Evolutionary conservation across 768 basidiomycete species (phyloP).

Genomic region (Tephrocybe sp.): DNA sequence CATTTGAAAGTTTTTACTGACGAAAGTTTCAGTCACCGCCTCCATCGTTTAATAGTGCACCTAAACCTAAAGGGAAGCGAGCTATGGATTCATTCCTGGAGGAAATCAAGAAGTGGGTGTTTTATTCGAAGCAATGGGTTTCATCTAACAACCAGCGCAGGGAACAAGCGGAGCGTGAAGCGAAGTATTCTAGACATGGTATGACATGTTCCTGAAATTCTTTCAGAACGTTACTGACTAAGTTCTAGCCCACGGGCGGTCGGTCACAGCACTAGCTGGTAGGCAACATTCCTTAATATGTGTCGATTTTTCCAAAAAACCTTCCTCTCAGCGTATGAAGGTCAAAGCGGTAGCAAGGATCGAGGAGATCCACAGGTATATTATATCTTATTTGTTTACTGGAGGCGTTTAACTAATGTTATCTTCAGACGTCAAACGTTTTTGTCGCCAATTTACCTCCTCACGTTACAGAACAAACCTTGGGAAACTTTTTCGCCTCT

Average conservation of each 20-base stretch:
- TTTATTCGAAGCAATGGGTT: background rate
- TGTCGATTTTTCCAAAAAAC: slow-evolving; percentile 1
- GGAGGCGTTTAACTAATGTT: background rate
- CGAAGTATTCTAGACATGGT: slow-evolving; percentile 74
- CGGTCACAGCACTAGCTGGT: slow-evolving; percentile 91
- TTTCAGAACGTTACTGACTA: background rate
- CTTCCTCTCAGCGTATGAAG: slow-evolving; percentile 70
- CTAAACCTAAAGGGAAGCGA: slow-evolving; percentile 89
- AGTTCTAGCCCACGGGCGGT: slow-evolving; percentile 55
- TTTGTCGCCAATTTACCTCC: slow-evolving; percentile 93
- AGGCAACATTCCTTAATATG: slow-evolving; percentile 19
- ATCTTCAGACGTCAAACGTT: slow-evolving; percentile 81
- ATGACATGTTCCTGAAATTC: background rate
- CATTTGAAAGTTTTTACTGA: slow-evolving; percentile 1
- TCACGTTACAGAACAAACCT: slow-evolving; percentile 78
- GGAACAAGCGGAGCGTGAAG: slow-evolving; percentile 91
- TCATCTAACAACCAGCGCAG: slow-evolving; percentile 36
- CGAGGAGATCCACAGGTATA: slow-evolving; percentile 82
- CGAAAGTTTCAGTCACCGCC: slow-evolving; percentile 47
- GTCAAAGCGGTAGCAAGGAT: slow-evolving; percentile 87
- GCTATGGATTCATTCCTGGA: slow-evolving; percentile 96
- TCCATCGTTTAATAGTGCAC: slow-evolving; percentile 41
- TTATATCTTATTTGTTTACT: background rate
- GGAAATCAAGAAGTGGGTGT: slow-evolving; percentile 83
- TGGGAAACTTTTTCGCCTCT: slow-evolving; percentile 91